A percentile compares a stretch with the other conserved stretches of the same genome.
These are phyloP conservation scores for Trichoderma erinaceum DNA, from an alignment of 495 filamentous ascomycete genomes.

Conservation along the genomic window DNA sequence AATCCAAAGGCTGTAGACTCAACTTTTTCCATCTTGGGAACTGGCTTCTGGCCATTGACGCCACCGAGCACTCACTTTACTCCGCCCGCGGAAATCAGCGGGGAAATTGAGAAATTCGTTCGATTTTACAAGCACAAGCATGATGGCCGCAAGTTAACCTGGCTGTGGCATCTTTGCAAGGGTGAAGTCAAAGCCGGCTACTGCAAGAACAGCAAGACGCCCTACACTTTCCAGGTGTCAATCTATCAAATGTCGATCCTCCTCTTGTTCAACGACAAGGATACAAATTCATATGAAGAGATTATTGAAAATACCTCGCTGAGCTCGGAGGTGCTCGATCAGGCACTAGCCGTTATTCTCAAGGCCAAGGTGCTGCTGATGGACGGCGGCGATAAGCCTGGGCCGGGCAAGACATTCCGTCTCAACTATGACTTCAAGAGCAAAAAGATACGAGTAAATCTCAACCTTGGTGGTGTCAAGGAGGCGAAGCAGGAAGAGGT, in stretches of 20 bases:
- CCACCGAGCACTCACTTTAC: conserved; percentile 79
- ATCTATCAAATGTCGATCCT: conserved; percentile 97
- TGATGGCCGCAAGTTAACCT: conserved; percentile 89
- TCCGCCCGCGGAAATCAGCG: conserved; percentile 74
- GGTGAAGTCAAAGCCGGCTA: conserved; percentile 94
- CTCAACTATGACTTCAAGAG: conserved; percentile 94
- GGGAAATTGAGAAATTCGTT: conserved; percentile 81
- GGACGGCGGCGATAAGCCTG: conserved; percentile 57
- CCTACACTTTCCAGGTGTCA: conserved; percentile 96
- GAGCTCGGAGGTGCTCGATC: conserved; percentile 72
- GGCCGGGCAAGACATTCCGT: conserved; percentile 64
- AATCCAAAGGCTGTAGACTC: conserved; percentile 56
- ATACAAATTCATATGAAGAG: conserved; percentile 79
- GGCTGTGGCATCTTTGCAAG: conserved; percentile 98
- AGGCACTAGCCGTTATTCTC: conserved; percentile 72
- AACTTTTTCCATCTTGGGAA: conserved; percentile 82
- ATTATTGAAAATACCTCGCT: conserved; percentile 76
- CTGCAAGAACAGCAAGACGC: conserved; percentile 76
- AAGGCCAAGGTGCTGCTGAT: conserved; percentile 83
- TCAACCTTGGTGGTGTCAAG: conserved; percentile 90
- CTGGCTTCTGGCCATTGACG: conserved; percentile 93
- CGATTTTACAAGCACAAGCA: conserved; percentile 95
- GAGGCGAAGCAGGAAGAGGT: conserved; percentile 92
- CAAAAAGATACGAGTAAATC: conserved; percentile 94
- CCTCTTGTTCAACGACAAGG: conserved; percentile 89